Base-by-base conservation (phyloP, 306 rosid genomes). In the Oemleria cerasiformis region DNA sequence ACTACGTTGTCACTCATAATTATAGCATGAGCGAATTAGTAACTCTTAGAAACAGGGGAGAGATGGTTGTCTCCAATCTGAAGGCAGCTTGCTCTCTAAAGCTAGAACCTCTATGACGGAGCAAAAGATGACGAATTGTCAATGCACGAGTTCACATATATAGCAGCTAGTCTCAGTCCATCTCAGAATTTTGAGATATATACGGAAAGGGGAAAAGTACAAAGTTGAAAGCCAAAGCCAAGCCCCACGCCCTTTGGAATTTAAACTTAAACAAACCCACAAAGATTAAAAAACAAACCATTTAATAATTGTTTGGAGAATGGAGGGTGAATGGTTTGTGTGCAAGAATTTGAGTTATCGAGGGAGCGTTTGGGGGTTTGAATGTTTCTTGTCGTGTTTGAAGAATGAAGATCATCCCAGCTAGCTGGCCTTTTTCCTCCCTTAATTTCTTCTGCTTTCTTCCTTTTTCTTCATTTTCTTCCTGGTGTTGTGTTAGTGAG, bases 331-430 rank as follows among this genome's bases (percentile, higher is more conserved):
- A 69, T 41, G 64, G 17, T 40, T 41, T 70, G 7, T 38, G 8
- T 38, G 65, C 45, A 38, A 61, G 45, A 44, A 16, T 36, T 61
- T 5, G 9, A n/a, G 45, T 17, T 61, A 8, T 61, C 45, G 23
- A 67, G 40, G 73, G 74, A 55, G 42, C 65, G 74, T 42, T 4
- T 70, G 45, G 55, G 45, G 11, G 65, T 70, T 70, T 70, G 74
- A 70, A 70, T 21, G 57, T 57, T 43, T 23, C 44, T 70, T 57
- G 66, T 70, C 74, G 30, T 25, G 65, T 45, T 43, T 70, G 55
- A 42, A 70, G 74, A 70, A 30, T 30, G 36, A 30, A 30, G 4
- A 30, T 30, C 36, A 30, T 30, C 36, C 36, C 36, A 30, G 4
- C 36, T 30, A 1, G 36, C 36, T 30, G 36, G 36, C 57, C 66